Evolutionary conservation across 805 yeast genomes (phyloP).

Genomic region (Spathaspora gorwiae): DNA sequence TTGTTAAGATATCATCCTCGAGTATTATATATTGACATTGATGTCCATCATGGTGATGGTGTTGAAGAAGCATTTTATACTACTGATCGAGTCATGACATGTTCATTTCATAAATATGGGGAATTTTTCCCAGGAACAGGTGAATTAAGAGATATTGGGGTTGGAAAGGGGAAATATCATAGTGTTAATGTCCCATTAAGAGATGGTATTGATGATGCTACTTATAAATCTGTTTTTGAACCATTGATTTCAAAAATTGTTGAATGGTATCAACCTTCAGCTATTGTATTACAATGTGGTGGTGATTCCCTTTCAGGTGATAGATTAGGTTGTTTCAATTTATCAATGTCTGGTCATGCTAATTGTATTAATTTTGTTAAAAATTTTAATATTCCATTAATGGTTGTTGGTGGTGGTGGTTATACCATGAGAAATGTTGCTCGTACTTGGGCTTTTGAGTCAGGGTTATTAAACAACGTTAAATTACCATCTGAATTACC

Average conservation of each 20-base stretch:
- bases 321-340: slow-evolving; percentile 90
- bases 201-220: slow-evolving; percentile 93
- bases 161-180: slow-evolving; percentile 86
- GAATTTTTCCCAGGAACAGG: slow-evolving; percentile 98
- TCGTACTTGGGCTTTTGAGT: slow-evolving; percentile 90
- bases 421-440: slow-evolving; percentile 97
- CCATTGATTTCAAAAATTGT: slow-evolving; percentile 75
- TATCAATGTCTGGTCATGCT: slow-evolving; percentile 92
- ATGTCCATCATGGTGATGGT: slow-evolving; percentile 97
- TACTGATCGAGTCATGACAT: slow-evolving; percentile 94
- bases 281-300: slow-evolving; percentile 96
- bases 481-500: slow-evolving; percentile 76
- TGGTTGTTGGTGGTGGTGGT: slow-evolving; percentile 98
- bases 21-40: slow-evolving; percentile 90
- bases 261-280: slow-evolving; percentile 92
- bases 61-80: slow-evolving; percentile 96
- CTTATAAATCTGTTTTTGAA: slow-evolving; percentile 80
- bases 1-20: slow-evolving; percentile 85
- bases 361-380: slow-evolving; percentile 89
- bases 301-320: slow-evolving; percentile 97
- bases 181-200: slow-evolving; percentile 88
- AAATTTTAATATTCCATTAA: slow-evolving; percentile 79
- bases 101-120: slow-evolving; percentile 94
- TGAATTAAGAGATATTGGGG: slow-evolving; percentile 82
- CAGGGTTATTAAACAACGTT: slow-evolving; percentile 80